Evolutionary conservation across 169 alveolate genomes (phyloP).

Genomic region (Plasmodium sp.): DNA sequence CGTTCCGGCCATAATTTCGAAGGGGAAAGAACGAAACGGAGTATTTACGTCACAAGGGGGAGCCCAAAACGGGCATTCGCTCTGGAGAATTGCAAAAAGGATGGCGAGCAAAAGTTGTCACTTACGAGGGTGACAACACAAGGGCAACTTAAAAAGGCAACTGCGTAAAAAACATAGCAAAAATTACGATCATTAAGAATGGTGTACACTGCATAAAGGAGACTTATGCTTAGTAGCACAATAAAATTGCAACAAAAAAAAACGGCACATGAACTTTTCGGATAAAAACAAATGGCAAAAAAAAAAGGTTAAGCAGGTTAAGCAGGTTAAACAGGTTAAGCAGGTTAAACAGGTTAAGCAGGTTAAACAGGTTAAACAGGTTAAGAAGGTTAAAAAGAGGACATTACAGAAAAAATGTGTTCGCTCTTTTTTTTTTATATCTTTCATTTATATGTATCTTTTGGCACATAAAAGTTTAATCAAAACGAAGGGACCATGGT

Average conservation of each 20-base stretch:
- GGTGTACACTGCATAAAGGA: neutral
- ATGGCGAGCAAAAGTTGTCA: neutral
- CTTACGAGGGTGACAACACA: neutral
- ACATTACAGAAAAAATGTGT: neutral
- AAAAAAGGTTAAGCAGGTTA: neutral
- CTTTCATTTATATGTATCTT: neutral
- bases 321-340: neutral
- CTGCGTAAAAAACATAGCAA: neutral
- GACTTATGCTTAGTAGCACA: neutral
- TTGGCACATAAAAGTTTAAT: neutral
- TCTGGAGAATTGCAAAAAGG: neutral
- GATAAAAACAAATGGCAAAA: slow-evolving; percentile 4
- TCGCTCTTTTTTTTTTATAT: neutral
- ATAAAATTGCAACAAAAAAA: neutral
- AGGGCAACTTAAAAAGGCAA: neutral
- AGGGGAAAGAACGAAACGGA: neutral
- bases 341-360: neutral
- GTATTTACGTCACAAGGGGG: neutral
- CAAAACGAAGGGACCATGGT: neutral
- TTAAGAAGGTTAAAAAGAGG: neutral
- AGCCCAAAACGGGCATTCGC: neutral
- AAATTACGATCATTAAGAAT: neutral
- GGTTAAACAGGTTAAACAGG: neutral
- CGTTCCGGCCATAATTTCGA: slow-evolving; percentile 2
- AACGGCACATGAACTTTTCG: neutral